Base-by-base conservation (phyloP, 139 green algal species). In the Coelastrella sp. region DNA sequence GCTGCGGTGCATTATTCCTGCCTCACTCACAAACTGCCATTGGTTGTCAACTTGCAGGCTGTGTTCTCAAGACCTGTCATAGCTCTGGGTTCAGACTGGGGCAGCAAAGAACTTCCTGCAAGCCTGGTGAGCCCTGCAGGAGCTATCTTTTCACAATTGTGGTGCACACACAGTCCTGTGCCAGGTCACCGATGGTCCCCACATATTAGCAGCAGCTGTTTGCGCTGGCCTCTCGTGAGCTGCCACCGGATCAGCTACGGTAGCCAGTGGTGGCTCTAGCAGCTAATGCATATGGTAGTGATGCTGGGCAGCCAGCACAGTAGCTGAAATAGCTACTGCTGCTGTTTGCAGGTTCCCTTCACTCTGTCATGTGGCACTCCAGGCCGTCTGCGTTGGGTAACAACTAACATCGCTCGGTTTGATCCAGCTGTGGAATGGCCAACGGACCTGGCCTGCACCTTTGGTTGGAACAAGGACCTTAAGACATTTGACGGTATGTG, bases 341-440 rank as follows among this genome's bases (percentile, higher is more conserved):
- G 32, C 32, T 47, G 32, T 13, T 19, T 76, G 68, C 91, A 95
- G 92, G 56, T 94, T 7, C 93, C 94, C 0, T 96, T 96, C 89
- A 92, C 11, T 17, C 66, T 96, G 47, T 85, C 65, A 0, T 95
- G 93, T 76, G 16, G 22, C 66, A 57, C 90, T 32, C 88, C 89
- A 2, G 94, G 92, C 4, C 83, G 89, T 61, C 85, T 94, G 60
- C 93, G 94, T 13, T 96, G 94, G 94, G 94, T 95, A 0, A 96
- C 94, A 68, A 96, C 93, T 73, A 94, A 90, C 87, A 95, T 96
- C 73, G 92, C 92, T 22, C 87, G 94, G 23, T 96, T 92, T 47
- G 94, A 96, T 80, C 91, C 93, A 0, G 47, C 82, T 4, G 81
- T 88, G 0, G 88, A 92, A 23, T 96, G 94, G 94, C 94, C 94